Base-by-base conservation (phyloP, 495 filamentous ascomycete genomes). In the Lasiosphaeris hirsuta region DNA sequence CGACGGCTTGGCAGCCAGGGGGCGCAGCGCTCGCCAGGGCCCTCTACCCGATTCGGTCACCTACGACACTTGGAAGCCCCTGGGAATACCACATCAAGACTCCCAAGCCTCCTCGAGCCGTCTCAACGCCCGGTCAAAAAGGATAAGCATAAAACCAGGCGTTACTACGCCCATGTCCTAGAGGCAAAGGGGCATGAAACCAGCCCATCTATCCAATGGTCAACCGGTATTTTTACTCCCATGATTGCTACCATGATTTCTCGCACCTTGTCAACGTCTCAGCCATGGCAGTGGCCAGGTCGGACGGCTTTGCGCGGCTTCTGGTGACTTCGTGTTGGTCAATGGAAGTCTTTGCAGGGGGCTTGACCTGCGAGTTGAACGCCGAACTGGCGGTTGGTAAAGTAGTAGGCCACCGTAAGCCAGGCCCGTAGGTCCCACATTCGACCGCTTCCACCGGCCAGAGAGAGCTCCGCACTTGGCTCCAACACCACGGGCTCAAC, bases 81-180 rank as follows among this genome's bases (percentile, higher is more conserved):
- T 30, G 5, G 23, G 5, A 30, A 34, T 33, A 37, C 23, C 46
- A 49, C 46, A 49, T 49, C 46, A 49, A 49, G 36, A 33, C 46
- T 15, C 46, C 46, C 23, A 30, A 30, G 23, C 23, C 23, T 30
- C 23, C 23, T 5, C 33, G 13, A 19, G 7, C 33, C 46, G 46
- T 49, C 46, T 49, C 46, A 49, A 13, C 3, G 46, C 46, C 46
- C 46, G 33, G 46, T 49, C 33, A 35, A 49, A 34, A 33, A 34
- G 23, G 23, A 30, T 49, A 49, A 49, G 46, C 46, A 13, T 36
- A 30, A 34, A 13, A 13, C 10, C 46, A 35, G 36, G 46, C 46
- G 33, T 49, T 49, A 37, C 46, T 49, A 23, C 46, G 46, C 46
- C 46, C 33, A 35, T 2, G 23, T 30, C 23, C 23, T 30, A 30